Evolutionary conservation across 2,329 filamentous ascomycete species (phyloP), one percentile per base, ranked within the genome.

Genomic region (Reticulascus tulasneorum): DNA sequence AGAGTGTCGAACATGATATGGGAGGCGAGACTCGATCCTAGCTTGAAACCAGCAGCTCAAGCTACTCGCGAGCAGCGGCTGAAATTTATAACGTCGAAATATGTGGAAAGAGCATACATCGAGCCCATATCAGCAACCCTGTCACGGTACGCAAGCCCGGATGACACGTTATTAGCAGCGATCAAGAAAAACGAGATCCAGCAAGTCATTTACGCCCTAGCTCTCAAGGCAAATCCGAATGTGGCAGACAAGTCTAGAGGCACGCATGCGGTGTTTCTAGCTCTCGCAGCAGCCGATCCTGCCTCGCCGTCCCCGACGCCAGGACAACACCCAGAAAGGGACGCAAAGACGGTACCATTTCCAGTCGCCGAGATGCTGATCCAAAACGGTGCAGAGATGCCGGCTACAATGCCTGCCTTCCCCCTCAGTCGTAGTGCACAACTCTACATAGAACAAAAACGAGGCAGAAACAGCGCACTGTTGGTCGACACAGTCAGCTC

Each of bases 171-270:
- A 6, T 69, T 98, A 24, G 89, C 90, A 6, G 90, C 86, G 9
- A 90, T 97, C 58, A 98, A 97, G 71, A 88, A 83, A 63, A 96
- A 96, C 59, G 90, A 98, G 55, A 87, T 98, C 37, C 86, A 93
- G 54, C 86, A 89, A 46, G 89, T 96, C 17, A 77, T 98, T 18
- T 94, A 96, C 52, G 91, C 86, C 4, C 72, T 98, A 29, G 88
- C 93, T 2, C 72, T 96, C 21, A 77, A 77, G 43, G 93, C 87
- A 11, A 95, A 90, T 52, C 86, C 90, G 11, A 98, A 98, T 53
- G 77, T 83, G 4, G 70, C 80, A 6, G 93, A 98, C 58, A 86
- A 82, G 46, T 93, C 89, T 24, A 79, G 93, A 35, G 86, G 84
- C 26, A 96, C 91, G 0, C 91, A 94, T 56, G 82, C 86, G 2